These are phyloP conservation scores for Erysimum cheiranthoides DNA, from an alignment of 345 rosid genomes.

Conservation along the genomic window DNA sequence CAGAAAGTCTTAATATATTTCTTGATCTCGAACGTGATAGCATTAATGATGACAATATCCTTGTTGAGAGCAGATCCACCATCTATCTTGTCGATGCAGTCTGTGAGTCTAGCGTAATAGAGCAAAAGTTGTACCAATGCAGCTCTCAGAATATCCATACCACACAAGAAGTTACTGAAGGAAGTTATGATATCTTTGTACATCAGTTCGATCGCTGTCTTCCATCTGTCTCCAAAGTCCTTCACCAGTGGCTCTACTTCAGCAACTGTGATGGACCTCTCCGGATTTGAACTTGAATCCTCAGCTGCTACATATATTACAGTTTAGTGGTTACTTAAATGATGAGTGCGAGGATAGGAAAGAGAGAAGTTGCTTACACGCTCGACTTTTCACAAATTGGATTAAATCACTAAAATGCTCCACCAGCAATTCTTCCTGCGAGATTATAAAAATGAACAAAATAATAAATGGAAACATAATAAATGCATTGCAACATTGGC, in stretches of 20 bases:
- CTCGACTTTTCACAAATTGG: slow-evolving; percentile 84
- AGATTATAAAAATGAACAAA: background rate
- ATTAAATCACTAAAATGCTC: slow-evolving; percentile 93
- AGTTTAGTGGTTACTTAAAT: background rate
- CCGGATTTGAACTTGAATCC: slow-evolving; percentile 66
- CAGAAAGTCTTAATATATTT: slow-evolving; percentile 88
- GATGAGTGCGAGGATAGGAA: slow-evolving; percentile 1
- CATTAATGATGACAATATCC: slow-evolving; percentile 77
- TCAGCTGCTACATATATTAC: slow-evolving; percentile 56
- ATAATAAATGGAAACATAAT: slow-evolving; percentile 1
- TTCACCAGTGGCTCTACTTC: slow-evolving; percentile 87
- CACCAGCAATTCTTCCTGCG: slow-evolving; percentile 86
- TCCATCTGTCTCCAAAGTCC: slow-evolving; percentile 89
- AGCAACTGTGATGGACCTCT: slow-evolving; percentile 64
- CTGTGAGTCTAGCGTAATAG: slow-evolving; percentile 82
- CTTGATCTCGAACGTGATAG: slow-evolving; percentile 88
- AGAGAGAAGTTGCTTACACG: slow-evolving; percentile 60
- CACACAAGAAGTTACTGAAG: slow-evolving; percentile 92
- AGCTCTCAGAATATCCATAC: slow-evolving; percentile 93
- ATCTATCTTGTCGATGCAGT: slow-evolving; percentile 71
- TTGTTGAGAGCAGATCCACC: slow-evolving; percentile 85
- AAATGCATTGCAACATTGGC: slow-evolving; percentile 31
- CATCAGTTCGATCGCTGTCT: slow-evolving; percentile 84
- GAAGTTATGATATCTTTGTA: slow-evolving; percentile 94
- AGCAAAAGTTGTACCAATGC: slow-evolving; percentile 88